Evolutionary conservation across 495 filamentous ascomycete genomes (phyloP).

Genomic region (Parathielavia hyrcaniae): DNA sequence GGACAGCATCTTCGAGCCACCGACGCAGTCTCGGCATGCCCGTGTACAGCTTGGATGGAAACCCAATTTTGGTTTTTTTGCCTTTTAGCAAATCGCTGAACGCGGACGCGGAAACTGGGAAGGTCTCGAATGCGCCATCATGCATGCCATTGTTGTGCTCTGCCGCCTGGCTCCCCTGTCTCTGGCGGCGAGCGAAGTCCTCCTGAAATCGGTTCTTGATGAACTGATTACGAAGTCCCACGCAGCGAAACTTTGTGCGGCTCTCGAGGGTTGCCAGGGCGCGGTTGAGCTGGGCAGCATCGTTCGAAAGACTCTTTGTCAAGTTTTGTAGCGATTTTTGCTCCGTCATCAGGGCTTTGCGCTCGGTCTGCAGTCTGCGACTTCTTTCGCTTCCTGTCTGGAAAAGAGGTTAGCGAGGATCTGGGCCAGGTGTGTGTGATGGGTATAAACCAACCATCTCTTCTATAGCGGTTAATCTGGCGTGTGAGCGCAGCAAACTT

Average conservation of each 20-base stretch:
- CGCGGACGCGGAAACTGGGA: constrained; percentile 17
- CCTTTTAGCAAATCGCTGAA: constrained; percentile 17
- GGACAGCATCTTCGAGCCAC: constrained; percentile 21
- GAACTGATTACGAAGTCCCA: constrained; percentile 10
- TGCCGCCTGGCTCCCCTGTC: not conserved
- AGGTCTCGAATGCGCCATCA: constrained; percentile 7
- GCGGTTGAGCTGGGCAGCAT: not conserved
- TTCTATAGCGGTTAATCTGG: not conserved
- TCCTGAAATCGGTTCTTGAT: constrained; percentile 11
- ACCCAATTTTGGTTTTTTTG: constrained; percentile 9
- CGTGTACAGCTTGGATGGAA: constrained; percentile 20
- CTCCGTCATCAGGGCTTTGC: not conserved
- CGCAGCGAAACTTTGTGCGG: constrained; percentile 9
- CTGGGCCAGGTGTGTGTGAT: not conserved
- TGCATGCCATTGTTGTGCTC: not conserved
- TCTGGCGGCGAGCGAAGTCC: constrained; percentile 11
- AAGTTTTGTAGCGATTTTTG: not conserved
- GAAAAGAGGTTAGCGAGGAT: not conserved
- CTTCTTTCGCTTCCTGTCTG: not conserved
- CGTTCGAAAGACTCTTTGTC: not conserved
- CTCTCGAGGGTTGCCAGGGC: not conserved
- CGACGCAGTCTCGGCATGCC: constrained; percentile 22
- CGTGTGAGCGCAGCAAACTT: not conserved
- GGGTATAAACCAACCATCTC: not conserved
- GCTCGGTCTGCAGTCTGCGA: not conserved